Conservation (phyloP, 2,329 filamentous ascomycete species). For the Neospermospora avenae region DNA sequence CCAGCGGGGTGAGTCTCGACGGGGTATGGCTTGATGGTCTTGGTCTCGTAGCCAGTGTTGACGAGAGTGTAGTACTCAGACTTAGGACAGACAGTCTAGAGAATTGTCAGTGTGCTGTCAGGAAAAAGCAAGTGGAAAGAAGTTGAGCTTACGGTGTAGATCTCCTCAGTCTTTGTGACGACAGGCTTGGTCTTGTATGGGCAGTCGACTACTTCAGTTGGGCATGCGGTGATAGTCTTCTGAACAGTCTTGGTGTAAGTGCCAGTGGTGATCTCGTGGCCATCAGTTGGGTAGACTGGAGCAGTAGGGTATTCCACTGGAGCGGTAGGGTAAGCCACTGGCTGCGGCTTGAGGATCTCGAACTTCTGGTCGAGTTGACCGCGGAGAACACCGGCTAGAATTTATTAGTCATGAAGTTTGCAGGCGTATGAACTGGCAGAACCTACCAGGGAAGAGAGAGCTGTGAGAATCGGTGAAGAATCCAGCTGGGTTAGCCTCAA, state of each 20-base stretch:
- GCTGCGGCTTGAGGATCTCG: background rate
- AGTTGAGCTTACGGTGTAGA: background rate
- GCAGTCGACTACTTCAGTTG: background rate
- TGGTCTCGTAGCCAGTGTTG: background rate
- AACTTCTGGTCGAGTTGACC: slow-evolving; percentile 39
- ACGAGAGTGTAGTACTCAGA: background rate
- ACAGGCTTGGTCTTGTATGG: slow-evolving; percentile 1
- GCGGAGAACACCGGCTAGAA: slow-evolving; percentile 42
- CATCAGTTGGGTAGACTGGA: background rate
- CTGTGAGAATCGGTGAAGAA: slow-evolving; percentile 51
- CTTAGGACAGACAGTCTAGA: background rate
- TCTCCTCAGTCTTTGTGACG: background rate
- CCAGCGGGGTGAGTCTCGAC: background rate
- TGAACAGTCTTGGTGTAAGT: background rate
- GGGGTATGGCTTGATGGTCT: background rate
- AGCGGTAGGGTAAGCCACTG: background rate
- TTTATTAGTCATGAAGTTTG: no score
- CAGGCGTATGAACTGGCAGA: no score
- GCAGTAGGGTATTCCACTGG: background rate
- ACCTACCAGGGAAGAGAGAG: slow-evolving; percentile 32
- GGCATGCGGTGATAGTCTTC: background rate
- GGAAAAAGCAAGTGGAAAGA: background rate
- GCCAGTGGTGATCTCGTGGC: background rate
- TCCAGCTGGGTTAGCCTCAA: slow-evolving; percentile 44
- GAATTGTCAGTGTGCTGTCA: background rate